Conservation (phyloP, 1,139 yeast genomes). For the Lizanozyma gosingica region DNA sequence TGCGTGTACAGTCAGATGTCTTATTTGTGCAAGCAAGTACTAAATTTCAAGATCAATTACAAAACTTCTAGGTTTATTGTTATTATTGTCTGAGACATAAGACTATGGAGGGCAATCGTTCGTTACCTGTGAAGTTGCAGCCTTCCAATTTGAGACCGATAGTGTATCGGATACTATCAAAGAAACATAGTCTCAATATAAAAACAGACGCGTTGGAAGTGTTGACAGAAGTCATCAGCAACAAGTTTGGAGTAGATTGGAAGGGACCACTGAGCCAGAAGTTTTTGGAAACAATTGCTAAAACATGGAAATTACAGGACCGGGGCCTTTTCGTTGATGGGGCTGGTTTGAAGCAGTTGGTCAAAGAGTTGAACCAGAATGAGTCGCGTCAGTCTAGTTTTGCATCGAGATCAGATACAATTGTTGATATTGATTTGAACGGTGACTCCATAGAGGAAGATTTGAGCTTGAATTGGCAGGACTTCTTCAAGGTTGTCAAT, state of each 20-base stretch:
- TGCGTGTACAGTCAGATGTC: too few species aligned
- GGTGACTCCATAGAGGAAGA: slow-evolving; percentile 8
- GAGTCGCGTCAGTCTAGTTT: neutral
- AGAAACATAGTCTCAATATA: slow-evolving; percentile 85
- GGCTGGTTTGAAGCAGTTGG: slow-evolving; percentile 51
- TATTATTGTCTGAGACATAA: neutral
- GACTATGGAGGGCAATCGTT: slow-evolving; percentile 16
- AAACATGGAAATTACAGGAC: slow-evolving; percentile 81
- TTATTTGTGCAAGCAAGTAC: too few species aligned
- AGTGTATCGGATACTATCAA: slow-evolving; percentile 82
- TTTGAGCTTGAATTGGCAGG: slow-evolving; percentile 51
- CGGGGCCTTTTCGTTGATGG: slow-evolving; percentile 81
- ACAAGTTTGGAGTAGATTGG: slow-evolving; percentile 82
- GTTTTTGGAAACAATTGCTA: slow-evolving; percentile 73
- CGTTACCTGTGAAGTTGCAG: slow-evolving; percentile 64
- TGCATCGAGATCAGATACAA: slow-evolving; percentile 24
- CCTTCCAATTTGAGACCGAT: slow-evolving; percentile 83
- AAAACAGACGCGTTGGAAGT: slow-evolving; percentile 75
- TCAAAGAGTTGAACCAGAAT: slow-evolving; percentile 39
- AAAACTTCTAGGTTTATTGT: too few species aligned
- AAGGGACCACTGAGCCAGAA: slow-evolving; percentile 55
- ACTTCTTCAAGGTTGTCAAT: slow-evolving; percentile 59
- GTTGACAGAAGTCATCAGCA: slow-evolving; percentile 67
- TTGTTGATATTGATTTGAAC: slow-evolving; percentile 16
- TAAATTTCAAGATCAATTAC: too few species aligned